Evolutionary conservation across 495 filamentous ascomycete species (phyloP), one percentile per base, ranked within the genome.

Genomic region (Hypoxylon fragiforme): DNA sequence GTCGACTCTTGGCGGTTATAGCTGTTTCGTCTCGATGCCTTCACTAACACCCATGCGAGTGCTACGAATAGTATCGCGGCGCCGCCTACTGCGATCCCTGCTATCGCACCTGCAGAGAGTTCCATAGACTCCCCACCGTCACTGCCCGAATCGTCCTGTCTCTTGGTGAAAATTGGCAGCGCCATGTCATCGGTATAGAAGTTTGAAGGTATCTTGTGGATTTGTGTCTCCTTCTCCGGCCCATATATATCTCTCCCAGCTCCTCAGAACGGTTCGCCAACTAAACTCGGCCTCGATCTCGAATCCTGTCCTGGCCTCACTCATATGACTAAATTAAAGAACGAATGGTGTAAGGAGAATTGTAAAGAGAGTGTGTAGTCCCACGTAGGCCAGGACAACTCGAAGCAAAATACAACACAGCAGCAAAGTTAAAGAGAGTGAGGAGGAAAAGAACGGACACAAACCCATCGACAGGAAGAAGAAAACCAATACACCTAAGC

Each of bases 41-140:
- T 54, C 8, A 68, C 19, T 0, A 65, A 42, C 11, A 65, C 1
- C 1, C 31, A 44, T 7, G 59, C 57, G 18, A 68, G 24, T 4
- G 49, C 47, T 6, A 57, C 48, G 58, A 65, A 65, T 6, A 68
- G 35, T 1, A 65, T 3, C 7, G 50, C 59, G 18, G 65, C 63
- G 12, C 65, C 62, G 8, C 39, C 65, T n/a, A 68, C 21, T 1
- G 59, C 55, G 21, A 68, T 63, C 7, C 58, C 62, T 11, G 44
- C 52, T 49, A 68, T 54, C 2, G 55, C 62, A n/a, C 65, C 59
- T 5, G 51, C 60, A 1, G 65, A 60, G 28, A 68, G 62, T 0
- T 26, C 13, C 19, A 24, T 36, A 22, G 44, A 28, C 1, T 53
- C 4, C 9, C 14, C 31, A 42, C 9, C 15, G 32, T 30, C 14